Percentiles rank a stretch among this genome's conserved stretches.
phyloP scores from a whole-genome alignment of 2,329 filamentous ascomycete species.

The Neonectria sp. region DNA sequence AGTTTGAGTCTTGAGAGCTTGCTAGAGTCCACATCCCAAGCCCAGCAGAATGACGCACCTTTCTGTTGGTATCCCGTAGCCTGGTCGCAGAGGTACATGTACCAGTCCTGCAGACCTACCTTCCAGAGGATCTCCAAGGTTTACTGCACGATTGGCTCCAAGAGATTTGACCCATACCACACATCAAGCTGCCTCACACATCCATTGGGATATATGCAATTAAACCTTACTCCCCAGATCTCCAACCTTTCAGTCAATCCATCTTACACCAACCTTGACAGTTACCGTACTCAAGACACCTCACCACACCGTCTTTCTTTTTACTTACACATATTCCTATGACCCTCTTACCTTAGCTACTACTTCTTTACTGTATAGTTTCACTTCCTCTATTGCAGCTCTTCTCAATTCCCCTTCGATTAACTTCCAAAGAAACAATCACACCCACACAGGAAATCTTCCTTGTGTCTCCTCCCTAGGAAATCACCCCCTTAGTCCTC shows the following conservation, averaged over 20 bases:
- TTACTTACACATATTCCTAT: constrained; percentile 38
- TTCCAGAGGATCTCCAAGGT: constrained; percentile 49
- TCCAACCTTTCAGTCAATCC: constrained; percentile 39
- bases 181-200: constrained; percentile 43
- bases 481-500: constrained; percentile 16
- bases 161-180: constrained; percentile 49
- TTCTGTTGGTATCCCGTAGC: constrained; percentile 44
- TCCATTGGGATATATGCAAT: constrained; percentile 49
- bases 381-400: constrained; percentile 28
- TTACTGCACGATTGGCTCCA: constrained; percentile 52
- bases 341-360: constrained; percentile 19
- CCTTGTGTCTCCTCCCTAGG: constrained; percentile 18
- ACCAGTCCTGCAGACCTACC: constrained; percentile 42
- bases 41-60: constrained; percentile 45
- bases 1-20: constrained; percentile 37
- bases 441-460: constrained; percentile 25
- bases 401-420: constrained; percentile 8
- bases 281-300: constrained; percentile 31
- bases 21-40: constrained; percentile 36
- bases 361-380: constrained; percentile 24
- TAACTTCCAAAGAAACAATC: constrained; percentile 17
- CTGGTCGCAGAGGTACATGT: too few relatives aligned
- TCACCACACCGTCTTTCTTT: constrained; percentile 35
- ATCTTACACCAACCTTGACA: constrained; percentile 45
- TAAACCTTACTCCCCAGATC: constrained; percentile 45